Evolutionary conservation across 805 yeast species (phyloP), one percentile per base, ranked within the genome.

Genomic region (Metschnikowia peoriensis): DNA sequence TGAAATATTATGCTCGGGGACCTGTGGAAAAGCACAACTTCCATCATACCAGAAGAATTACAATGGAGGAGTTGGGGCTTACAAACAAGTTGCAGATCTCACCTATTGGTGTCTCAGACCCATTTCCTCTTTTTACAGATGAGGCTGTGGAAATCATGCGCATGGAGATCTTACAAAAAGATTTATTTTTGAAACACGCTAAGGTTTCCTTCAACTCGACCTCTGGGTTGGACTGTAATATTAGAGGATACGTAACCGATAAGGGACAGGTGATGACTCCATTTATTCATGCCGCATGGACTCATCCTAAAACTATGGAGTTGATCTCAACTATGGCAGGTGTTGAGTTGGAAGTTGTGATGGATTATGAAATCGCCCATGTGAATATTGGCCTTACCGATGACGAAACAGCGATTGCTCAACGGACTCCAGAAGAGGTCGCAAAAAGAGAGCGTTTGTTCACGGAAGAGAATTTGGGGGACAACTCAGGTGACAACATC

Each of bases 81-180:
- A 60, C 74, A 41, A 65, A 69, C 56, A 71, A 72, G 41, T 67
- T 72, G 52, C 84, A 80, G 62, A 79, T 83, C 49, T 74, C 82
- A 22, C 76, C 75, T 2, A 72, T 82, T 58, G 88, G 84, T 16
- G 86, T 80, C 22, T 71, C 79, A 49, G 83, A 78, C 50, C 85
- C 87, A 1, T 83, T 83, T 65, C 84, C 84, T 4, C 69, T 83
- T 44, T 83, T 83, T 66, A 81, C 85, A 1, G 79, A 80, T 32
- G 86, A 82, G 58, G 86, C 86, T 1, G 69, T 81, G 50, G 76
- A 75, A 40, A 76, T 83, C 44, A 82, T 83, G 86, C 77, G 79
- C 65, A 76, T 77, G 55, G 86, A 83, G 61, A 62, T 80, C 40
- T 71, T 82, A 60, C 64, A 70, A 41, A 76, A 77, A 54, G 81